Evolutionary conservation across 2,329 filamentous ascomycete genomes (phyloP).

Genomic region (Magnaporthales sp.): DNA sequence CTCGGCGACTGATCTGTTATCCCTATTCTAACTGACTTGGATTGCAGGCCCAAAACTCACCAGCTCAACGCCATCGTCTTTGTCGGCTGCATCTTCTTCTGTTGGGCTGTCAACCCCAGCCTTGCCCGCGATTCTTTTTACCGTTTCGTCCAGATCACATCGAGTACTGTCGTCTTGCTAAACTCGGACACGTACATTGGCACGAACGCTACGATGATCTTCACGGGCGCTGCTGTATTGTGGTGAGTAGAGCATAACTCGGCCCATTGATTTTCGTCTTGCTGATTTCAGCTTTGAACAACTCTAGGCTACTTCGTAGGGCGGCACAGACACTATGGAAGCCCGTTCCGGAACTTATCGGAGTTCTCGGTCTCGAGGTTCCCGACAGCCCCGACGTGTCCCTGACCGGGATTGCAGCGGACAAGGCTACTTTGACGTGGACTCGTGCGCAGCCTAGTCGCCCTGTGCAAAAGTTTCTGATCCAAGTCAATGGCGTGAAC

Average conservation of each 20-base stretch:
- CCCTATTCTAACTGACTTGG: not conserved
- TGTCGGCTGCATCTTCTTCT: conserved; percentile 29
- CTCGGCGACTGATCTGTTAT: not conserved
- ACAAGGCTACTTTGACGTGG: conserved; percentile 88
- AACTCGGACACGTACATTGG: conserved; percentile 31
- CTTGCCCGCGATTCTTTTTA: conserved; percentile 26
- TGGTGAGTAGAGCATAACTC: conserved; percentile 29
- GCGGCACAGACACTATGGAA: conserved; percentile 85
- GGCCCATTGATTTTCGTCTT: not conserved
- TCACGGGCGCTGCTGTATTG: conserved; percentile 42
- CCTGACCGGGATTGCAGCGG: conserved; percentile 77
- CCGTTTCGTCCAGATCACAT: conserved; percentile 23
- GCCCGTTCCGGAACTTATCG: conserved; percentile 82
- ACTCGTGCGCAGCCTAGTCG: conserved; percentile 58
- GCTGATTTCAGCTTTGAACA: conserved; percentile 3
- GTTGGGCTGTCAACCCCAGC: conserved; percentile 32
- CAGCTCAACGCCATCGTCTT: conserved; percentile 32
- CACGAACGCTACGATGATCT: conserved; percentile 41
- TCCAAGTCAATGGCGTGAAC: conserved; percentile 89
- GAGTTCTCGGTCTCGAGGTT: conserved; percentile 87
- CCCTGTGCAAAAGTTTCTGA: conserved; percentile 75
- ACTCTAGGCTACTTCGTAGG: conserved; percentile 67
- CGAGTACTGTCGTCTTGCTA: conserved; percentile 27
- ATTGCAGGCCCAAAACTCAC: conserved; percentile 24
- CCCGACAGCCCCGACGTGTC: conserved; percentile 84